Evolutionary conservation across 2,329 filamentous ascomycete species (phyloP).

Genomic region (Cladophialophora psammophila): DNA sequence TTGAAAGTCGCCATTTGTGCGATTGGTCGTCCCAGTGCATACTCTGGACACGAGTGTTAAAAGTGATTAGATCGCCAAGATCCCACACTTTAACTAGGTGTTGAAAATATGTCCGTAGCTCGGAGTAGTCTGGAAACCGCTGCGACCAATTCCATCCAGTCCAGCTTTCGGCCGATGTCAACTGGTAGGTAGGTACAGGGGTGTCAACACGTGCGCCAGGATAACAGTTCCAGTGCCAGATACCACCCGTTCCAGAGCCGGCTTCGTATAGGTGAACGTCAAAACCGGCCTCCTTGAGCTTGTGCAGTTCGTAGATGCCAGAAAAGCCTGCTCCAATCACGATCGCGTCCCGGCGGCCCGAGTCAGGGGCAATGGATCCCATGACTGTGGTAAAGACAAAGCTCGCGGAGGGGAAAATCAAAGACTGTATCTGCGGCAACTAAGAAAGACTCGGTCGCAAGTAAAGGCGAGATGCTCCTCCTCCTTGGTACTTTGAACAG

Average conservation of each 20-base stretch:
- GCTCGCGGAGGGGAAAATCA: not conserved
- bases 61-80: constrained; percentile 6
- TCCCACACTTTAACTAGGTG: constrained; percentile 16
- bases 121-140: constrained; percentile 29
- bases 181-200: constrained; percentile 63
- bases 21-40: constrained; percentile 14
- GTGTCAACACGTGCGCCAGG: constrained; percentile 62
- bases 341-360: constrained; percentile 31
- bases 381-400: not conserved
- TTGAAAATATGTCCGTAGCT: constrained; percentile 14
- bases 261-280: constrained; percentile 61
- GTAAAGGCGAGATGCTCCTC: not conserved
- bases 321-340: constrained; percentile 45
- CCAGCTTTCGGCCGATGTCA: constrained; percentile 52
- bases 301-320: constrained; percentile 61
- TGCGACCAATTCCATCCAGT: constrained; percentile 54
- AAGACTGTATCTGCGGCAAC: not conserved
- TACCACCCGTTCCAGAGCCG: constrained; percentile 54
- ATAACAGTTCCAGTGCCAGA: constrained; percentile 59
- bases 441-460: not conserved
- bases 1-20: constrained; percentile 9
- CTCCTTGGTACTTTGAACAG: not conserved
- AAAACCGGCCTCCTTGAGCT: constrained; percentile 59
- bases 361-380: constrained; percentile 2
- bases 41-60: constrained; percentile 6